phyloP scores from a whole-genome alignment of 2,329 filamentous ascomycete species.

The Gaeumannomyces tritici region DNA sequence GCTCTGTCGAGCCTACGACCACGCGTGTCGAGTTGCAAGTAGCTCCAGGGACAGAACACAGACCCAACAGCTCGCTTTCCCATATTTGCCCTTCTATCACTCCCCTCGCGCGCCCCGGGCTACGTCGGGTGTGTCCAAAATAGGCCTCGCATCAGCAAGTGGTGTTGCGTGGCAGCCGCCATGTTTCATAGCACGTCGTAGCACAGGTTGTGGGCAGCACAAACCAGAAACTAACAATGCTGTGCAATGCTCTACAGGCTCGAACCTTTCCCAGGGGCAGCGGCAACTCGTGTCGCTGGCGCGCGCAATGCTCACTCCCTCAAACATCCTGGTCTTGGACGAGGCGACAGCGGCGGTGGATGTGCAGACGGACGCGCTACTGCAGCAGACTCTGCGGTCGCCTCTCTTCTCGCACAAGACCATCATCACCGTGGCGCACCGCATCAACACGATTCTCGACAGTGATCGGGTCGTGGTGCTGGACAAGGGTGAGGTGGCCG shows the following conservation, averaged over 20 bases:
- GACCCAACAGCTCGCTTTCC: no score
- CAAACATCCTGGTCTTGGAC: constrained; percentile 93
- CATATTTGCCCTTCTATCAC: no score
- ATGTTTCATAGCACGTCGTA: no score
- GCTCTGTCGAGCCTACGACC: no score
- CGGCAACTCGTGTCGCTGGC: constrained; percentile 89
- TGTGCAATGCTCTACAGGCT: constrained; percentile 43
- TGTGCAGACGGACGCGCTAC: constrained; percentile 57
- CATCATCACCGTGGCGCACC: constrained; percentile 96
- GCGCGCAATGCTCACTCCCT: constrained; percentile 85
- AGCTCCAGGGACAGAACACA: no score
- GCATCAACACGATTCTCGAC: constrained; percentile 93
- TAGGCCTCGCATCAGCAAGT: no score
- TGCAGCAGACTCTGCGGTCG: constrained; percentile 54
- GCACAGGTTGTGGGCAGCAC: no score
- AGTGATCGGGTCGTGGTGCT: constrained; percentile 87
- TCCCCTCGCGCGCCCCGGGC: no score
- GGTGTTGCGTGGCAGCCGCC: no score
- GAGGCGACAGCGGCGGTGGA: constrained; percentile 81
- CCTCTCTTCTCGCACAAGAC: constrained; percentile 78
- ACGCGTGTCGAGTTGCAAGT: no score
- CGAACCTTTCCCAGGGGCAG: constrained; percentile 91
- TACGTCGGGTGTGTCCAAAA: no score
- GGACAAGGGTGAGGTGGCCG: constrained; percentile 79
- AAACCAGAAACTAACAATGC: constrained; percentile 10